These are phyloP conservation scores for Cercospora sp. DNA, from an alignment of 2,329 filamentous ascomycete species.

Conservation along the genomic window DNA sequence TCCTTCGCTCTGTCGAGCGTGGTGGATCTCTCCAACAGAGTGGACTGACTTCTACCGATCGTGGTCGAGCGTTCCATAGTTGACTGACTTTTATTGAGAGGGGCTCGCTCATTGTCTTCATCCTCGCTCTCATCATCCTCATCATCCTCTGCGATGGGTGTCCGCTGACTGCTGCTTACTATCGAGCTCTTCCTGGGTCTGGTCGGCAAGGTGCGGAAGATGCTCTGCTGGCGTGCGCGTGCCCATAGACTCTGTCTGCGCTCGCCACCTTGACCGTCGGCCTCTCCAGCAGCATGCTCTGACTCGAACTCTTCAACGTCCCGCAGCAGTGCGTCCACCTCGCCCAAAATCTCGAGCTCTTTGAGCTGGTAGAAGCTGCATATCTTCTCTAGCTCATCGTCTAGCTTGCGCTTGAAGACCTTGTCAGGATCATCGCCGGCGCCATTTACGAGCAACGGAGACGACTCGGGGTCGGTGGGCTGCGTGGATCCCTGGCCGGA, in stretches of 20 bases:
- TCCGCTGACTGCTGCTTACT: constrained; percentile 37
- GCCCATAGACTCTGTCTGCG: constrained; percentile 38
- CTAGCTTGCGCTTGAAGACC: constrained; percentile 77
- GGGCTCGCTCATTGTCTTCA: constrained; percentile 55
- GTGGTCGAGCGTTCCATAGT: constrained; percentile 27
- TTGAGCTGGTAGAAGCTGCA: constrained; percentile 87
- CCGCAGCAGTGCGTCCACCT: constrained; percentile 72
- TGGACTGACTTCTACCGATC: constrained; percentile 11
- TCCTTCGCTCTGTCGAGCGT: constrained; percentile 24
- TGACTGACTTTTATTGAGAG: constrained; percentile 43
- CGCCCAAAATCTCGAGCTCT: constrained; percentile 80
- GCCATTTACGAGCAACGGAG: constrained; percentile 69
- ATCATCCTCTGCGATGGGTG: constrained; percentile 55
- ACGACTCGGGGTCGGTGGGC: constrained; percentile 72
- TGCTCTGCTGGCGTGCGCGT: constrained; percentile 46
- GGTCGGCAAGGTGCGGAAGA: constrained; percentile 53
- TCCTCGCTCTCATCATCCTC: constrained; percentile 56
- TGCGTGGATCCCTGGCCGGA: constrained; percentile 24
- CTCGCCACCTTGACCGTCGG: constrained; percentile 34
- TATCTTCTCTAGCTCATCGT: constrained; percentile 91
- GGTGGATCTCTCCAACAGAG: constrained; percentile 26
- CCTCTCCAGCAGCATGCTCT: constrained; percentile 45
- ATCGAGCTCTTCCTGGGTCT: constrained; percentile 49
- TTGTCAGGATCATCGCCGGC: constrained; percentile 68
- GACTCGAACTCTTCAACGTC: constrained; percentile 71